Evolutionary conservation across 1,284 basidiomycete species (phyloP), one percentile per base, ranked within the genome.

Genomic region (Cutaneotrichosporon sp.): DNA sequence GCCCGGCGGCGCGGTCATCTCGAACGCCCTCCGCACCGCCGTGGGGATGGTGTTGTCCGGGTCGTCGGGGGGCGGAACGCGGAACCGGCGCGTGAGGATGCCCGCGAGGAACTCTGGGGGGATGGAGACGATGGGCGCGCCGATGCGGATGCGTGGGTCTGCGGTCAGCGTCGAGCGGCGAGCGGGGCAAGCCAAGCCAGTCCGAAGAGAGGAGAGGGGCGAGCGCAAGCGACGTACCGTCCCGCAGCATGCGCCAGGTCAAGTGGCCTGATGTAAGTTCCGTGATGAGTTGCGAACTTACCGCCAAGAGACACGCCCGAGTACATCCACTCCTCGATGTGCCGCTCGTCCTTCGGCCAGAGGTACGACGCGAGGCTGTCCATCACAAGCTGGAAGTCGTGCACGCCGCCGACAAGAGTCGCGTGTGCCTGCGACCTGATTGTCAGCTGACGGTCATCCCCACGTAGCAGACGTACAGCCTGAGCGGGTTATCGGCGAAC

Each of bases 321-420:
- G 14, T 79, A 72, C 25, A 87, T 85, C 87, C 88, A 95, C 62
- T 87, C 83, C 4, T 81, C 82, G 45, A 95, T 84, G 8, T 70
- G 75, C 11, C 86, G 82, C 66, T 93, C 87, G 13, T 82, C 86
- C 22, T 81, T 71, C 0, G 91, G 91, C 72, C 89, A 95, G n/a
- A 95, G 78, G 74, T 88, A 90, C 0, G 87, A 74, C 0, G 88
- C 86, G 2, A 95, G 81, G 70, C 91, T 89, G 74, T 94, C 90
- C 65, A 94, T 88, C 58, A 95, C 74, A 78, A 89, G 88, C 0
- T 88, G 87, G 8, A 92, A 84, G 70, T 95, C 93, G 47, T 83
- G 81, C 2, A 49, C 45, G 1, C 56, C 53, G 38, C 61, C 61
- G 29, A 56, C 58, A 4, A 53, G 51, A 18, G 51, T 53, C 4